phyloP scores from a whole-genome alignment of 805 yeast species.

The Phaffomyces opuntiae region DNA sequence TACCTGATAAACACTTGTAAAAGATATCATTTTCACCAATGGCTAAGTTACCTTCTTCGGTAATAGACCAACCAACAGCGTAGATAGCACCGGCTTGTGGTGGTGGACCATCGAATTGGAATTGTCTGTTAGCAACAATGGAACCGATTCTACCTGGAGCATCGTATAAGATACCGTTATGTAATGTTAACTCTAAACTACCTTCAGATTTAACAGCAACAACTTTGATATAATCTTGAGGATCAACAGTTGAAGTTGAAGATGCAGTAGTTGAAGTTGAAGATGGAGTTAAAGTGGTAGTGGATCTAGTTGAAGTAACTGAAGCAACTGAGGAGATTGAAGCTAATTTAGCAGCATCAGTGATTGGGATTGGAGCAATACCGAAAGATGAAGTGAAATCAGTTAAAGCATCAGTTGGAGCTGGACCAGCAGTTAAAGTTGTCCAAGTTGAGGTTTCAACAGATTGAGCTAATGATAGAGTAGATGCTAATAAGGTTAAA shows the following conservation, averaged over 20 bases:
- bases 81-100: conserved; percentile 74
- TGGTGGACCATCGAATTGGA: conserved; percentile 79
- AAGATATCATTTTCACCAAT: conserved; percentile 54
- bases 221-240: background rate
- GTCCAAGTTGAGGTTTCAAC: conserved; percentile 4
- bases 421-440: conserved; percentile 27
- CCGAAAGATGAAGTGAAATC: conserved; percentile 43
- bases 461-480: no score
- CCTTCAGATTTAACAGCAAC: conserved; percentile 2
- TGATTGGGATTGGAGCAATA: conserved; percentile 22
- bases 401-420: conserved; percentile 30
- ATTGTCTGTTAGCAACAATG: conserved; percentile 37
- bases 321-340: conserved; percentile 25
- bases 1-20: conserved; percentile 71
- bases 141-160: conserved; percentile 12
- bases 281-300: conserved; percentile 5
- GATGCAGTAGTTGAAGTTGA: conserved; percentile 2
- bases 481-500: no score
- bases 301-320: conserved; percentile 17
- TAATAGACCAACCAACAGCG: conserved; percentile 59
- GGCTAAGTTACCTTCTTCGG: conserved; percentile 53
- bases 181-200: conserved; percentile 1
- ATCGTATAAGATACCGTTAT: conserved; percentile 6
- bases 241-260: background rate
- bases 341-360: conserved; percentile 13